Percentiles rank a stretch among this genome's conserved stretches.
These are phyloP conservation scores for Centaurea solstitialis DNA, from an alignment of 129 eudicot genomes.

Conservation along the genomic window DNA sequence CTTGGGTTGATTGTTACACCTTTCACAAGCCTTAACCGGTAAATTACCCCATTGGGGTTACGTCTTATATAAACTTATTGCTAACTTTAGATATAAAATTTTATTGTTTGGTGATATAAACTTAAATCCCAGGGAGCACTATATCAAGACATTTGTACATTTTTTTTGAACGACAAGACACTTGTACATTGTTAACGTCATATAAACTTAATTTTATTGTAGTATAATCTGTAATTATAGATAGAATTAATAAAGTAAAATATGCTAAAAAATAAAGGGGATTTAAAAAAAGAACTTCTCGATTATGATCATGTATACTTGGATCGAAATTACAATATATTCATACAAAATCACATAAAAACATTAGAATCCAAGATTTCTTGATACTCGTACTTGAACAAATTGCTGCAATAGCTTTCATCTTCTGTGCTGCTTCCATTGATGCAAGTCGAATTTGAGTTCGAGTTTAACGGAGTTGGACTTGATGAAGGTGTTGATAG, in stretches of 20 bases:
- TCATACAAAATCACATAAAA: constrained; percentile 40
- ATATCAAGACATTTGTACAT: no score
- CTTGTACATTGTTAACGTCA: background rate
- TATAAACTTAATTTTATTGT: background rate
- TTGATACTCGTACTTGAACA: constrained; percentile 52
- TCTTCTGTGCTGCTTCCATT: constrained; percentile 53
- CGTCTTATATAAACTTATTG: no score
- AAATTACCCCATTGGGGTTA: no score
- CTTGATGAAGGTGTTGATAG: constrained; percentile 65
- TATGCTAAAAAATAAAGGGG: background rate
- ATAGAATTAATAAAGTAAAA: background rate
- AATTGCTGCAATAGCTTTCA: constrained; percentile 53
- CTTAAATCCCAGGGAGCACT: background rate
- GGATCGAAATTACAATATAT: constrained; percentile 29
- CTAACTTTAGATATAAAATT: no score
- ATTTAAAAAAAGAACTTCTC: constrained; percentile 8
- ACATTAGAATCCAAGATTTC: constrained; percentile 45
- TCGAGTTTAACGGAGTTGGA: constrained; percentile 52
- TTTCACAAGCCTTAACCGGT: no score
- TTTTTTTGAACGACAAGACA: no score
- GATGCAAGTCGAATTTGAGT: constrained; percentile 37
- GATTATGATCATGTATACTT: constrained; percentile 20
- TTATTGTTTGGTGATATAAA: background rate
- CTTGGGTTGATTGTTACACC: no score
- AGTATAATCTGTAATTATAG: background rate